Percentiles rank a stretch among this genome's conserved stretches.
phyloP scores from a whole-genome alignment of 164 flowering plant genomes.

The Dillenia turbinata region DNA sequence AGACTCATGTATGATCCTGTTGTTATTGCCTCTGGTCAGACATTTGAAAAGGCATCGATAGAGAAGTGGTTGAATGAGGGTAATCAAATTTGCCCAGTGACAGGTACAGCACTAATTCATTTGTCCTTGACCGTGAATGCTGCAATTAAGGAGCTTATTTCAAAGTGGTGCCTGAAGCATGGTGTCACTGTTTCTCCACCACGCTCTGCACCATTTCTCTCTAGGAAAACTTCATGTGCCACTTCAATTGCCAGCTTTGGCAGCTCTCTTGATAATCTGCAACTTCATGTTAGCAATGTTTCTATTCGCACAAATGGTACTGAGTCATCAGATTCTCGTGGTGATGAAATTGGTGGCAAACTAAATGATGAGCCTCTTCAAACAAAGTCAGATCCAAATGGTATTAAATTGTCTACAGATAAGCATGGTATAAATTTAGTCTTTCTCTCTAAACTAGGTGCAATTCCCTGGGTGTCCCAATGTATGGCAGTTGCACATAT shows the following conservation, averaged over 20 bases:
- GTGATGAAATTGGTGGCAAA: too few species aligned
- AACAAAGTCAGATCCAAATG: too few species aligned
- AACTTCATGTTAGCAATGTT: slow-evolving; percentile 36
- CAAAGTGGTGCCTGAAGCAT: slow-evolving; percentile 53
- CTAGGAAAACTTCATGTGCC: slow-evolving; percentile 13
- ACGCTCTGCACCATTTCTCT: slow-evolving; percentile 10
- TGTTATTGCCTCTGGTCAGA: slow-evolving; percentile 74
- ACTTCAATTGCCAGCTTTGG: slow-evolving; percentile 30
- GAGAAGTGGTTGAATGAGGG: slow-evolving; percentile 87
- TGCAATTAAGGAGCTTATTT: slow-evolving; percentile 50
- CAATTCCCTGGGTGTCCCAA: slow-evolving; percentile 52
- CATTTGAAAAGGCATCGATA: slow-evolving; percentile 78
- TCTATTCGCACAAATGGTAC: slow-evolving; percentile 17
- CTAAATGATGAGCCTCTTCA: too few species aligned
- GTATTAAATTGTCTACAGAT: too few species aligned
- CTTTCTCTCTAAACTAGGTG: slow-evolving; percentile 27
- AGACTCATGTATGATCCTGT: slow-evolving; percentile 85
- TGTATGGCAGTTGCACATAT: slow-evolving; percentile 43
- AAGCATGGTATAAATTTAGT: slow-evolving; percentile 9
- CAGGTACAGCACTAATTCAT: slow-evolving; percentile 39
- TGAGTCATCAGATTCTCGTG: too few species aligned
- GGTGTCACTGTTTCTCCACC: slow-evolving; percentile 24
- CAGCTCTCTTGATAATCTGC: slow-evolving; percentile 38
- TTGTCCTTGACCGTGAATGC: slow-evolving; percentile 49
- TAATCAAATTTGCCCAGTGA: slow-evolving; percentile 71